phyloP scores from a whole-genome alignment of 805 yeast genomes.

The Metschnikowia chrysomelidarum region DNA sequence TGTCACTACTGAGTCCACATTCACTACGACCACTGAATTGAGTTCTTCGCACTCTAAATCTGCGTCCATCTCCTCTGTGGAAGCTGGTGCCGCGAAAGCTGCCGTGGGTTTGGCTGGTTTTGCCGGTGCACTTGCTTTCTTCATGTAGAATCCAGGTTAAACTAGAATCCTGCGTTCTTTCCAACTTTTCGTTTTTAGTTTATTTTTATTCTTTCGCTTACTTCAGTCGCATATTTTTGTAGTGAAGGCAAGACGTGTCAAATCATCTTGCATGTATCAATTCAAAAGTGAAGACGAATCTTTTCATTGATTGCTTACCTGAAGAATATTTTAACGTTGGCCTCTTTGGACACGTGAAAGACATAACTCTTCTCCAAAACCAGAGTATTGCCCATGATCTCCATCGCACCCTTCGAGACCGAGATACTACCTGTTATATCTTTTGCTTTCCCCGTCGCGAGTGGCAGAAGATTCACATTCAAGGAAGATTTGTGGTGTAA shows the following conservation, averaged over 20 bases:
- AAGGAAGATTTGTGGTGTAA: constrained; percentile 50
- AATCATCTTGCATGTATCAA: too few species aligned
- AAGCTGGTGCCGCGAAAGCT: constrained; percentile 37
- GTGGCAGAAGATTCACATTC: constrained; percentile 59
- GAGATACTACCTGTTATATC: constrained; percentile 76
- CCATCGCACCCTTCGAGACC: constrained; percentile 54
- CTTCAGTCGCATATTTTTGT: too few species aligned
- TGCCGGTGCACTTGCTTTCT: constrained; percentile 17
- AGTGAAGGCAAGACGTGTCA: too few species aligned
- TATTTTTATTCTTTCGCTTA: too few species aligned
- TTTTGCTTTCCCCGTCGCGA: constrained; percentile 76
- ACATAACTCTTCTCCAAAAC: constrained; percentile 63
- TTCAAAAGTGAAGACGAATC: too few species aligned
- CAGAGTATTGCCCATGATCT: constrained; percentile 17
- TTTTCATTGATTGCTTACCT: constrained; percentile 26
- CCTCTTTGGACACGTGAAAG: constrained; percentile 57
- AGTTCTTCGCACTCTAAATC: constrained; percentile 2
- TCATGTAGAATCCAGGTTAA: constrained; percentile 4
- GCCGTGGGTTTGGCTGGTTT: constrained; percentile 22
- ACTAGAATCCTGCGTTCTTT: too few species aligned
- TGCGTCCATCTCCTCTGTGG: constrained; percentile 2
- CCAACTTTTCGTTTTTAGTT: background rate
- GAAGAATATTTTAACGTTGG: constrained; percentile 43
- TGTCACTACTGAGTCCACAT: constrained; percentile 26
- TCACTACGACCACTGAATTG: too few species aligned